Evolutionary conservation across 2,329 filamentous ascomycete species (phyloP).

Genomic region (Cladophialophora chaetospira): DNA sequence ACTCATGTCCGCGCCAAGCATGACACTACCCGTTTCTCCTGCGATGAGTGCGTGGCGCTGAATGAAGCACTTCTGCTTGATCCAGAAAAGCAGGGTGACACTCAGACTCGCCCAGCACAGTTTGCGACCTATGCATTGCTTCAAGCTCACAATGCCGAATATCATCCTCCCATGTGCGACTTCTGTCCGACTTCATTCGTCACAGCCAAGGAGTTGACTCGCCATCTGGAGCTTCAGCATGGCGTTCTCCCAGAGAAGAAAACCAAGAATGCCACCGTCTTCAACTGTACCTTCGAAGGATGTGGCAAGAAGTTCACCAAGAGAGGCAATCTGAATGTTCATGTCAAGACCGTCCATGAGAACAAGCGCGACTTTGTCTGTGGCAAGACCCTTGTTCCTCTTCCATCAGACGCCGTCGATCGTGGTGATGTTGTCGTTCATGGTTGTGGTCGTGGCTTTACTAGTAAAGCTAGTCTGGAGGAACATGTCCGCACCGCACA

Average conservation of each 20-base stretch:
- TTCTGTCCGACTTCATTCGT: conserved; percentile 72
- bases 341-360: conserved; percentile 76
- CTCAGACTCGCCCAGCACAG: conserved; percentile 46
- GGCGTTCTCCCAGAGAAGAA: conserved; percentile 46
- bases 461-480: conserved; percentile 75
- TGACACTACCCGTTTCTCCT: conserved; percentile 70
- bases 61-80: conserved; percentile 40
- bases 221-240: conserved; percentile 78
- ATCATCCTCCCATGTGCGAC: conserved; percentile 71
- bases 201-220: conserved; percentile 67
- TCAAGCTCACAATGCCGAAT: conserved; percentile 70
- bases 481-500: conserved; percentile 85
- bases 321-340: conserved; percentile 77
- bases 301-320: conserved; percentile 80
- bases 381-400: conserved; percentile 64
- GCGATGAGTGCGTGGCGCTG: conserved; percentile 66
- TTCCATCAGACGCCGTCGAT: conserved; percentile 58
- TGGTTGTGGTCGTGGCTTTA: conserved; percentile 75
- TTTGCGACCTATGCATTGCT: conserved; percentile 75
- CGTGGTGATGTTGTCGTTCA: conserved; percentile 61
- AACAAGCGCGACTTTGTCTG: conserved; percentile 76
- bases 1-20: conserved; percentile 73
- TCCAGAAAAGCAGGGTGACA: conserved; percentile 29
- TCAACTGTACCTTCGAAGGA: conserved; percentile 63
- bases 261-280: conserved; percentile 51